Conservation (phyloP, 805 yeast species). For the Wickerhamomyces queroliae region DNA sequence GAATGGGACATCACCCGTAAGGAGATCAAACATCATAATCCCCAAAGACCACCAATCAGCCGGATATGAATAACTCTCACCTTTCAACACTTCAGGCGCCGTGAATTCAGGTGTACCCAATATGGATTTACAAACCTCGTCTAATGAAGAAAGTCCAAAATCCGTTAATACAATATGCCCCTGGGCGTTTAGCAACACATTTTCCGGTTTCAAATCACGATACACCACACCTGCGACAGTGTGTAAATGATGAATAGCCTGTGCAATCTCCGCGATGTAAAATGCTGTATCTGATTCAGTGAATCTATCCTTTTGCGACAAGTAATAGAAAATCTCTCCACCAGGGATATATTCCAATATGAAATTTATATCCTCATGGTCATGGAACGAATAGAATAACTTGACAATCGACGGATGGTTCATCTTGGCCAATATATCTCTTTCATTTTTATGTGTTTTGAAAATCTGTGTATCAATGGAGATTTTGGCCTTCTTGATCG, state of each 20-base stretch:
- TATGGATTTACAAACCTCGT: constrained; percentile 32
- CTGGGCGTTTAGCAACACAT: constrained; percentile 67
- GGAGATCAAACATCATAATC: constrained; percentile 68
- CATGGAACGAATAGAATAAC: constrained; percentile 80
- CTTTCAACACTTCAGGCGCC: constrained; percentile 84
- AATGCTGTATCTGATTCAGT: constrained; percentile 67
- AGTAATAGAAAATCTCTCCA: constrained; percentile 63
- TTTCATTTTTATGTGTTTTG: constrained; percentile 73
- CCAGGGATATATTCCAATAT: constrained; percentile 84
- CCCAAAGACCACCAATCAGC: constrained; percentile 96
- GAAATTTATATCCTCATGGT: constrained; percentile 64
- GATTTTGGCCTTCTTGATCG: constrained; percentile 74
- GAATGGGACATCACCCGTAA: constrained; percentile 81
- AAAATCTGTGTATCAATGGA: constrained; percentile 45
- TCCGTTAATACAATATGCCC: constrained; percentile 85
- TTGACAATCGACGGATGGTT: constrained; percentile 81
- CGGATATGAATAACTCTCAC: constrained; percentile 69
- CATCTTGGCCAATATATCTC: constrained; percentile 64
- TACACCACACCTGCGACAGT: constrained; percentile 69
- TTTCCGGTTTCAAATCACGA: constrained; percentile 86
- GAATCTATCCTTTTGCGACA: constrained; percentile 34
- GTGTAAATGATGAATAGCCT: constrained; percentile 74
- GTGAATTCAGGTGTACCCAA: constrained; percentile 42
- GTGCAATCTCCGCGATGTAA: constrained; percentile 75
- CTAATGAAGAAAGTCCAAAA: constrained; percentile 60